Evolutionary conservation across 2,329 filamentous ascomycete genomes (phyloP), one percentile per base, ranked within the genome.

Genomic region (Colletotrichum destructivum): DNA sequence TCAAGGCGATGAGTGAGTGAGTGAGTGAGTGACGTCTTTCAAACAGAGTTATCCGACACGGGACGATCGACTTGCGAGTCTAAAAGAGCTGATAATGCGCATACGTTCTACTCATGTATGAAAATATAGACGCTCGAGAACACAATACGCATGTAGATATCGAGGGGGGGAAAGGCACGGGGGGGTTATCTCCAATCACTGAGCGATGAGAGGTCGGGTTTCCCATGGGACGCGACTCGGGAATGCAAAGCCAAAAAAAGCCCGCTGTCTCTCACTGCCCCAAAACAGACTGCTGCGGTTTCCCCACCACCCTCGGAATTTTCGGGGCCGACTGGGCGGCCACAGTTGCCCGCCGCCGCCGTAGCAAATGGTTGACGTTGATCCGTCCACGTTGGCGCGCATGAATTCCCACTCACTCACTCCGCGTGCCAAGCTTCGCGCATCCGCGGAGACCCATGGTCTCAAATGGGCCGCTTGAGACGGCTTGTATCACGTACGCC

Each of bases 311-410:
- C 23, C 31, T 49, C 23, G n/a, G 23, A 69, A 38, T 44, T 69
- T 66, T 72, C 67, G 65, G 69, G 69, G 65, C 21, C 65, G 69
- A 46, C 65, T 55, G 46, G 31, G 26, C 12, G 47, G 52, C 26
- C 40, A 40, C 56, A 46, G 40, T 44, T 31, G 31, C 31, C 31
- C 31, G 31, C 31, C 31, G 31, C 31, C 31, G 52, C 57, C 65
- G 56, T 52, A 69, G 69, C 59, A 72, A 72, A 72, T 69, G 46
- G 59, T 54, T 55, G 65, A 55, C 54, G 47, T 38, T 47, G 65
- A 47, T 59, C 46, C 52, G 47, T 71, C 69, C 69, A 69, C 65
- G 65, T 64, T 71, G 59, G 55, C 47, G 64, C 52, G 51, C 63
- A 68, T 56, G 62, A 51, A 35, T 70, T 40, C 47, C 40, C 40